Evolutionary conservation across 1,139 yeast species (phyloP).

Genomic region (Kurtzmaniella quercitrusa): DNA sequence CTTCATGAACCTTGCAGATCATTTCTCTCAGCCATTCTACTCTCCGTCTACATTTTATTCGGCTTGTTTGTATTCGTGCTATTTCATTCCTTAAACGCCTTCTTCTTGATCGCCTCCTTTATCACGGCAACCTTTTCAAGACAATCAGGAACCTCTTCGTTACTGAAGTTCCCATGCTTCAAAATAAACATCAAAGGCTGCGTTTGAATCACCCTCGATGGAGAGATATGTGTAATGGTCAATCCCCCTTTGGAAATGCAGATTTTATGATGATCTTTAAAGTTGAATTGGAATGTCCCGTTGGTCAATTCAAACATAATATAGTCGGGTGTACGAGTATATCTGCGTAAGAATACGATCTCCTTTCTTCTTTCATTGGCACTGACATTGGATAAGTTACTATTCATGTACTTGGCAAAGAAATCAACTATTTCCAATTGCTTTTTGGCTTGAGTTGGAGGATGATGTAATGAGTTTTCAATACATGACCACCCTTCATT

Average conservation of each 20-base stretch:
- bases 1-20: too few species aligned
- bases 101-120: constrained; percentile 39
- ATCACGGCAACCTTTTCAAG: constrained; percentile 32
- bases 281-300: constrained; percentile 90
- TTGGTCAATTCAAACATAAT: constrained; percentile 93
- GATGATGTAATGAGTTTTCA: constrained; percentile 51
- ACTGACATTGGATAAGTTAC: constrained; percentile 72
- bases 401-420: constrained; percentile 79
- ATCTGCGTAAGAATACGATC: constrained; percentile 73
- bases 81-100: constrained; percentile 30
- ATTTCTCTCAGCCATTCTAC: too few species aligned
- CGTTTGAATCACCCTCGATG: constrained; percentile 69
- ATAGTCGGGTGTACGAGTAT: constrained; percentile 70
- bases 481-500: constrained; percentile 72
- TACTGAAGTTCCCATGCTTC: constrained; percentile 60
- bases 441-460: constrained; percentile 60
- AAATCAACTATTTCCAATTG: constrained; percentile 81
- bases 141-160: constrained; percentile 50
- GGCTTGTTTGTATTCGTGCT: not conserved
- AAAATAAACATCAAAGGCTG: constrained; percentile 58
- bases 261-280: constrained; percentile 89
- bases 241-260: constrained; percentile 74
- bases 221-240: constrained; percentile 77
- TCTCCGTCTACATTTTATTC: not conserved
- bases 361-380: constrained; percentile 55